phyloP scores from a whole-genome alignment of 345 rosid species.

The Tarenaya hassleriana region DNA sequence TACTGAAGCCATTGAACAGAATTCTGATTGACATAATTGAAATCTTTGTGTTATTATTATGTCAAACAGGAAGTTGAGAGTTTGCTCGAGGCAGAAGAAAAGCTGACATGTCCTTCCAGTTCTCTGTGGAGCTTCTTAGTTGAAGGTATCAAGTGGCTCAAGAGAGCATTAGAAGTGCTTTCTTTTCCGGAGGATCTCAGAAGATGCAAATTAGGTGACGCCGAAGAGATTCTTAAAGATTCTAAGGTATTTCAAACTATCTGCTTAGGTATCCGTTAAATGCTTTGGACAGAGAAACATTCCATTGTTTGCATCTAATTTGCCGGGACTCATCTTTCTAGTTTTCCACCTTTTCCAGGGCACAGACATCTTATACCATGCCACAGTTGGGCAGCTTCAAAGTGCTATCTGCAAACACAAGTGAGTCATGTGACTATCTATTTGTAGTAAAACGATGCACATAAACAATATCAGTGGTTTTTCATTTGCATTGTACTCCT shows the following conservation, averaged over 20 bases:
- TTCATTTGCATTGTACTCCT: no score
- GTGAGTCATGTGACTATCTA: conserved; percentile 32
- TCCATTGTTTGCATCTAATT: not conserved
- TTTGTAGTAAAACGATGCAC: not conserved
- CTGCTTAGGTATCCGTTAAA: no score
- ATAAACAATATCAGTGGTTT: not conserved
- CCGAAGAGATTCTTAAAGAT: conserved; percentile 46
- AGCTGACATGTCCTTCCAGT: conserved; percentile 22
- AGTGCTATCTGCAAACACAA: conserved; percentile 39
- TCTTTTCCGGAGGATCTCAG: conserved; percentile 27
- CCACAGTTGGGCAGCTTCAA: conserved; percentile 34
- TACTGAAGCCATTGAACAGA: no score
- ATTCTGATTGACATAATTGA: no score
- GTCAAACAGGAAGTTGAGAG: conserved; percentile 44
- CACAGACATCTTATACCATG: conserved; percentile 34
- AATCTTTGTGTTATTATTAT: no score
- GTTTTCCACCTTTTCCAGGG: conserved; percentile 36
- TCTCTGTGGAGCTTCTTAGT: conserved; percentile 33
- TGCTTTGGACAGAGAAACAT: no score
- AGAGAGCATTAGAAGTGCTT: conserved; percentile 38
- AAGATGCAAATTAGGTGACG: conserved; percentile 43
- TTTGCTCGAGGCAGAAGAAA: conserved; percentile 36
- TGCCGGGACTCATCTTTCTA: conserved; percentile 3
- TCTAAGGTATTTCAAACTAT: conserved; percentile 34
- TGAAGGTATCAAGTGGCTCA: conserved; percentile 49